These are phyloP conservation scores for Ceratocystis diversiconidia DNA, from an alignment of 2,329 filamentous ascomycete genomes.

Conservation along the genomic window DNA sequence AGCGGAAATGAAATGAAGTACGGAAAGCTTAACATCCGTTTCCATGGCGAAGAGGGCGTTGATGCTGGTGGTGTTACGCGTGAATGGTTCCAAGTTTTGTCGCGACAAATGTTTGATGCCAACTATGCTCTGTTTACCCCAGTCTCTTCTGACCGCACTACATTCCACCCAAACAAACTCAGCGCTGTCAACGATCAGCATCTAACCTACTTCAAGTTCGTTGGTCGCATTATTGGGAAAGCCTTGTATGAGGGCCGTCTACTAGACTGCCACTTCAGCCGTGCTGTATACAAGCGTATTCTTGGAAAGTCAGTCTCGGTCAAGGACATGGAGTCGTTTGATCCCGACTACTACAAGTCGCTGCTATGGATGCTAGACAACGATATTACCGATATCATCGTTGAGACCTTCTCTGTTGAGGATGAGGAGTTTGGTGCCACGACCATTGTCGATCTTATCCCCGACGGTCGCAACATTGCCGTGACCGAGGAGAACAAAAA, in stretches of 20 bases:
- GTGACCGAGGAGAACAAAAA: conserved; percentile 98
- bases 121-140: conserved; percentile 95
- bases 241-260: conserved; percentile 91
- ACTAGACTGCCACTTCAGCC: conserved; percentile 96
- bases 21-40: conserved; percentile 93
- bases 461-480: conserved; percentile 76
- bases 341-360: conserved; percentile 98
- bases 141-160: conserved; percentile 91
- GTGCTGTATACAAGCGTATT: conserved; percentile 96
- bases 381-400: conserved; percentile 95
- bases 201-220: conserved; percentile 97
- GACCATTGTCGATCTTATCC: conserved; percentile 71
- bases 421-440: conserved; percentile 87
- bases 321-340: conserved; percentile 98
- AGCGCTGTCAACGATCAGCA: conserved; percentile 93
- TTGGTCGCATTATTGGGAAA: conserved; percentile 95
- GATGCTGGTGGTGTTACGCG: conserved; percentile 94
- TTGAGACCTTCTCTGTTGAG: conserved; percentile 88
- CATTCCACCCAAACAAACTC: conserved; percentile 93
- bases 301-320: conserved; percentile 88
- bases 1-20: conserved; percentile 95
- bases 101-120: conserved; percentile 96
- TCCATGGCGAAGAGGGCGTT: conserved; percentile 93
- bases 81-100: conserved; percentile 97
- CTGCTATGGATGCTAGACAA: conserved; percentile 97